Evolutionary conservation across 73 alveolate species (phyloP), one percentile per base, ranked within the genome.

Genomic region (Effrenium voratum): DNA sequence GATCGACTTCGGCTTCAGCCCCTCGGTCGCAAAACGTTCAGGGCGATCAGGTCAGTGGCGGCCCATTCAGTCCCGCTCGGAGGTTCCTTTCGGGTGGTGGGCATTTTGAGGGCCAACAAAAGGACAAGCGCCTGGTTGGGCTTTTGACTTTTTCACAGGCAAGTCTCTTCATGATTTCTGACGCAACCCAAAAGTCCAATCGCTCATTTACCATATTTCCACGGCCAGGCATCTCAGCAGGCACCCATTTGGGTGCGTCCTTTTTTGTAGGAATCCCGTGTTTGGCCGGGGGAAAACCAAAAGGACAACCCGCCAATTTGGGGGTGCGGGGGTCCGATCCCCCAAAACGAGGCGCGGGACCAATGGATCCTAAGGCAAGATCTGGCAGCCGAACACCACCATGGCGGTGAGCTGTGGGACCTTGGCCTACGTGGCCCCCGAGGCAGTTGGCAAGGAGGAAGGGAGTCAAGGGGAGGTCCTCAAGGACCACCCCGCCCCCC

Each of bases 391-490:
- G 59, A 91, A 91, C 45, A 91, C 98, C 26, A 91, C 86, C 10
- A 91, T 91, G 98, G 98, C 98, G 16, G 90, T 91, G 45, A 70
- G 90, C 59, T 91, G 98, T 38, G 98, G 98, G 32, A 91, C 98
- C 43, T 34, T 91, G 90, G 98, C 98, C 43, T 91, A 91, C 45
- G 98, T 91, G 73, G 98, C 98, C 0, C 98, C 98, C 12, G 98
- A 91, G 90, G 94, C 66, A 34, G n/a, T 43, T 40, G 15, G 15
- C n/a, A 32, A 32, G 38, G 34, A 3, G 40, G 38, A 13, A 22
- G 8, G 19, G 15, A 22, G 15, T 22, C 76, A n/a, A 45, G 46
- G 12, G 46, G 34, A 32, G 46, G 8, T 3, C 45, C 26, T 32
- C 13, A 28, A 5, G 8, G 44, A 2, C 34, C 16, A 32, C 80